These are phyloP conservation scores for Detonula confervacea DNA, from an alignment of 352 stramenopile species.

Conservation along the genomic window DNA sequence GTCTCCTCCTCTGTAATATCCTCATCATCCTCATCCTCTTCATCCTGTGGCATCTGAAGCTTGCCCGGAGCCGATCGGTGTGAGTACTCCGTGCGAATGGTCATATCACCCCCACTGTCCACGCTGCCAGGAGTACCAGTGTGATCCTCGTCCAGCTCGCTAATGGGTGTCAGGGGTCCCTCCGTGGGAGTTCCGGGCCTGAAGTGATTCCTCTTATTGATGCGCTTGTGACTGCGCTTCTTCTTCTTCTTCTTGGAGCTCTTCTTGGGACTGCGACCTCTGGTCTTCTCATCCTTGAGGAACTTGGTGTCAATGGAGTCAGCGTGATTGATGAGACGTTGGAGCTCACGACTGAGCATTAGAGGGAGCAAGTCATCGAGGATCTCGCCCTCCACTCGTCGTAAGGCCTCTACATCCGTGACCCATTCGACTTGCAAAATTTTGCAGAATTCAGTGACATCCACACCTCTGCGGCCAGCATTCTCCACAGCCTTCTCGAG, in stretches of 20 bases:
- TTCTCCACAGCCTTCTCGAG: conserved; percentile 62
- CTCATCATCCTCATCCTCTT: conserved; percentile 13
- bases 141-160: too few species aligned
- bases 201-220: conserved; percentile 28
- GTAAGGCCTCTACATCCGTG: conserved; percentile 56
- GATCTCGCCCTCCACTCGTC: conserved; percentile 44
- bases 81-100: conserved; percentile 24
- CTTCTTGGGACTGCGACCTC: conserved; percentile 18
- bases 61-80: too few species aligned
- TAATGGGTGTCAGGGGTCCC: conserved; percentile 24
- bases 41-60: conserved; percentile 16
- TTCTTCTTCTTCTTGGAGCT: conserved; percentile 45
- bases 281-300: conserved; percentile 35
- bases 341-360: conserved; percentile 55
- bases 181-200: not conserved
- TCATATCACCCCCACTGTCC: conserved; percentile 19
- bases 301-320: conserved; percentile 56
- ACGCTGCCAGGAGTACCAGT: not conserved
- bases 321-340: conserved; percentile 48
- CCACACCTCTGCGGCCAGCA: conserved; percentile 43
- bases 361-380: conserved; percentile 55
- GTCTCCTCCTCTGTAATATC: conserved; percentile 11
- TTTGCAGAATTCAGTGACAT: conserved; percentile 44
- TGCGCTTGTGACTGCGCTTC: conserved; percentile 25
- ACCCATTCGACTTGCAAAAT: conserved; percentile 60